Evolutionary conservation across 2,329 filamentous ascomycete species (phyloP).

Genomic region (Cercospora sesami): DNA sequence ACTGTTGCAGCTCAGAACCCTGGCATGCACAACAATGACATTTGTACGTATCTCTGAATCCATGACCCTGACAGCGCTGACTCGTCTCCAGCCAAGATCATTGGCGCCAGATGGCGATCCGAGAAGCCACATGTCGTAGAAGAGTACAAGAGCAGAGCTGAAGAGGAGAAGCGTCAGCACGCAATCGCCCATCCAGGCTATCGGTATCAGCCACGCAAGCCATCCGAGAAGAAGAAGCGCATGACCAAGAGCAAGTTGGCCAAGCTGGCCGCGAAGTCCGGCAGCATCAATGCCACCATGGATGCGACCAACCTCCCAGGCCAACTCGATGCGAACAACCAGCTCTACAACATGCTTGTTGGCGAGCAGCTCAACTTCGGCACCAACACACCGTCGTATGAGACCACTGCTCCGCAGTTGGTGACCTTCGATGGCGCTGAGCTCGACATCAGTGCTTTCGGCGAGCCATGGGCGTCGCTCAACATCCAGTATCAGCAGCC

Average conservation of each 20-base stretch:
- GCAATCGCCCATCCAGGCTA: conserved; percentile 22
- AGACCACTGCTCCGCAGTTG: conserved; percentile 24
- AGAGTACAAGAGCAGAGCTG: conserved; percentile 16
- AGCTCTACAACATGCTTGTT: conserved; percentile 38
- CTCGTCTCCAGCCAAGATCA: no score
- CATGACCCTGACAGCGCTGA: no score
- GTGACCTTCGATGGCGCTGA: conserved; percentile 11
- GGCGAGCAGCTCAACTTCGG: conserved; percentile 50
- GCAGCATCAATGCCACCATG: conserved; percentile 18
- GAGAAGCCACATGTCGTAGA: conserved; percentile 9
- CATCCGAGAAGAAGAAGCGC: conserved; percentile 22
- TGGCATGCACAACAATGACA: conserved; percentile 25
- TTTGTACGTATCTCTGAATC: conserved; percentile 7
- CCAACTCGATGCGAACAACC: neutral
- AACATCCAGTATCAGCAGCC: conserved; percentile 5
- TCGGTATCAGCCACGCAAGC: conserved; percentile 38
- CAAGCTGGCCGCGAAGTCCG: conserved; percentile 23
- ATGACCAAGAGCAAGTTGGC: conserved; percentile 40
- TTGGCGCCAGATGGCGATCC: neutral
- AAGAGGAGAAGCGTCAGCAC: conserved; percentile 17
- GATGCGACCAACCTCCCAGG: neutral
- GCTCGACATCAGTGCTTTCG: neutral
- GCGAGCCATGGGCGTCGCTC: neutral
- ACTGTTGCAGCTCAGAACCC: conserved; percentile 16
- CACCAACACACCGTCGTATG: conserved; percentile 34